These are phyloP conservation scores for Avena eriantha DNA, from an alignment of 176 grass and related monocot genomes.

Conservation along the genomic window DNA sequence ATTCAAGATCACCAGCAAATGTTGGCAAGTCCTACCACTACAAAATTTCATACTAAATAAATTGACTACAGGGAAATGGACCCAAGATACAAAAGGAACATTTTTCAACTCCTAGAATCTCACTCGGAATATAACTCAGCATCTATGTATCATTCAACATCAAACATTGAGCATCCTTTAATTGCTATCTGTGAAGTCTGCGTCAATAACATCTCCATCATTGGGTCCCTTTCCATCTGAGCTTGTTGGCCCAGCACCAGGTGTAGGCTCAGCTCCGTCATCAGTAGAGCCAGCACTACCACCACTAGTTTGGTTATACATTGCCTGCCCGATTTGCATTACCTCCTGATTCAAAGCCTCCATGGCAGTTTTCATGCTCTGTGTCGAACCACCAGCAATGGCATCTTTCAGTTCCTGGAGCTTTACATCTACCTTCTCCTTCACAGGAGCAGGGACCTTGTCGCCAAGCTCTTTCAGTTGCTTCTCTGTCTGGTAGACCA, in stretches of 20 bases:
- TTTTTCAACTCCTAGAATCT: conserved; percentile 35
- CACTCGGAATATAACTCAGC: conserved; percentile 21
- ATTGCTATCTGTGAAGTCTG: conserved; percentile 92
- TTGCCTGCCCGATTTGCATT: conserved; percentile 91
- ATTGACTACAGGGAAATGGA: conserved; percentile 40
- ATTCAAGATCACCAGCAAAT: conserved; percentile 43
- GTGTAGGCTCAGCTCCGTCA: conserved; percentile 55
- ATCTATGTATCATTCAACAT: conserved; percentile 28
- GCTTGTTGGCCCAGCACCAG: conserved; percentile 48
- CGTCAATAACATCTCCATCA: conserved; percentile 89
- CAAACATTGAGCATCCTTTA: conserved; percentile 38
- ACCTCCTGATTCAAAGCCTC: conserved; percentile 95
- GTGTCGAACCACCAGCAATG: conserved; percentile 76
- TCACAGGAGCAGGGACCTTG: conserved; percentile 82
- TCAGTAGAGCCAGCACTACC: conserved; percentile 51
- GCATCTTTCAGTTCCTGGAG: conserved; percentile 89
- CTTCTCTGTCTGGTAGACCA: conserved; percentile 97
- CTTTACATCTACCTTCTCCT: conserved; percentile 84
- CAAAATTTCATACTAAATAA: conserved; percentile 37
- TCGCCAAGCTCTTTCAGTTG: conserved; percentile 94
- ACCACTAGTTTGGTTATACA: conserved; percentile 81
- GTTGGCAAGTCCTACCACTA: conserved; percentile 12
- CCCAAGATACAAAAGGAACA: conserved; percentile 45
- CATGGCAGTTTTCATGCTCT: conserved; percentile 89
- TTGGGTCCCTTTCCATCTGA: conserved; percentile 56